phyloP scores from a whole-genome alignment of 179 eudicot species.

The Camellia oleifera region DNA sequence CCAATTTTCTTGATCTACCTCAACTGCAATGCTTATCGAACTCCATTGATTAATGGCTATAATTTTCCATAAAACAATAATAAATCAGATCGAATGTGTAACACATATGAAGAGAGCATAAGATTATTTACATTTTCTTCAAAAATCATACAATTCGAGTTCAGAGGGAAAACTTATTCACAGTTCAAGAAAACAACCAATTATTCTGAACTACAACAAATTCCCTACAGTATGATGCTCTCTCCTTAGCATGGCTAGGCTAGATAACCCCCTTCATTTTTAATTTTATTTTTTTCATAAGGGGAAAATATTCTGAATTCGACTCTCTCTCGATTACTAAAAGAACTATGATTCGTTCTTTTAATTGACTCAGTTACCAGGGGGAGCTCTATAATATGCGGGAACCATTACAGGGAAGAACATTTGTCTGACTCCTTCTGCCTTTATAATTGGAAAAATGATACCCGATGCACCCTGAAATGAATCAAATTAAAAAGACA shows the following conservation, averaged over 20 bases:
- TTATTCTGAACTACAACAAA: not conserved
- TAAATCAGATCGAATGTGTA: too few species aligned
- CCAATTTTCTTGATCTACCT: not conserved
- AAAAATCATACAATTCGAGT: not conserved
- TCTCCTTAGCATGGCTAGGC: not conserved
- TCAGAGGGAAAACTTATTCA: conserved; percentile 6
- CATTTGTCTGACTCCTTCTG: conserved; percentile 67
- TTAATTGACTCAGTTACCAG: conserved; percentile 3
- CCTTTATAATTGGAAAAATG: conserved; percentile 60
- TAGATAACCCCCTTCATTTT: not conserved
- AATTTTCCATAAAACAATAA: not conserved
- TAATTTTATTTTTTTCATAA: not conserved
- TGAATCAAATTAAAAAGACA: too few species aligned
- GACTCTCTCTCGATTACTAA: not conserved
- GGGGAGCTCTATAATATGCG: conserved; percentile 48
- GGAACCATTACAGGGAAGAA: conserved; percentile 59
- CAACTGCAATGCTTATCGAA: not conserved
- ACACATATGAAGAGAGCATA: not conserved
- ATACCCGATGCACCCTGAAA: conserved; percentile 61
- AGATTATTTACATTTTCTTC: not conserved
- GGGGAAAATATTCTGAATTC: not conserved
- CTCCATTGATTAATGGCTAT: not conserved
- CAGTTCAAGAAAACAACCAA: not conserved
- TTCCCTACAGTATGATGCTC: too few species aligned
- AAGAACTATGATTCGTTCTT: not conserved